Evolutionary conservation across 225 moss, liverwort and hornwort genomes (phyloP).

Genomic region (Lunularia cruciata): DNA sequence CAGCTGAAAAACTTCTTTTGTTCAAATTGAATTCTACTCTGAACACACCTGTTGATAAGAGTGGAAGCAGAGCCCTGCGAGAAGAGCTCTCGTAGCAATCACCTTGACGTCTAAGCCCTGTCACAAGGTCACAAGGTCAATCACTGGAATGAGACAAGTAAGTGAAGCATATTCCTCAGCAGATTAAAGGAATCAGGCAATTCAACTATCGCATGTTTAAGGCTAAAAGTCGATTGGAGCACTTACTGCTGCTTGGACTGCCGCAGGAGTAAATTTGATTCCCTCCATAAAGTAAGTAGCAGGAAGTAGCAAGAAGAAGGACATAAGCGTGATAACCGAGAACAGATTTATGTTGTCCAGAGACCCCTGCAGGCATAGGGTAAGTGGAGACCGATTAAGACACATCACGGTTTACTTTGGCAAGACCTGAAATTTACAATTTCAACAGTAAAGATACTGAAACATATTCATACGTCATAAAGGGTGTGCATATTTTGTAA

Average conservation of each 20-base stretch:
- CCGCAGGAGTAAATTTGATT: slow-evolving; percentile 72
- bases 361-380: slow-evolving; percentile 54
- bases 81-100: slow-evolving; percentile 71
- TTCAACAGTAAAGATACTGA: too few relatives aligned
- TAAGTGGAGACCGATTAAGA: not conserved
- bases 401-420: too few relatives aligned
- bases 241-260: slow-evolving; percentile 56
- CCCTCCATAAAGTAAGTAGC: slow-evolving; percentile 64
- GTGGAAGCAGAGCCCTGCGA: slow-evolving; percentile 93
- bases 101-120: slow-evolving; percentile 87
- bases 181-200: too few relatives aligned
- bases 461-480: too few relatives aligned
- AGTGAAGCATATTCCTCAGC: not conserved
- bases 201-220: not conserved
- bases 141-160: too few relatives aligned
- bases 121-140: too few relatives aligned
- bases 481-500: too few relatives aligned
- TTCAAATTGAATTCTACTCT: too few relatives aligned
- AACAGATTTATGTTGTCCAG: slow-evolving; percentile 93
- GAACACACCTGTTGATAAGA: slow-evolving; percentile 97
- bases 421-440: too few relatives aligned
- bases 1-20: too few relatives aligned
- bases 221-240: not conserved
- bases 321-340: slow-evolving; percentile 89
- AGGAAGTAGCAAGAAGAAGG: slow-evolving; percentile 75